These are phyloP conservation scores for Candida odintsovae DNA, from an alignment of 805 yeast species.

Conservation along the genomic window DNA sequence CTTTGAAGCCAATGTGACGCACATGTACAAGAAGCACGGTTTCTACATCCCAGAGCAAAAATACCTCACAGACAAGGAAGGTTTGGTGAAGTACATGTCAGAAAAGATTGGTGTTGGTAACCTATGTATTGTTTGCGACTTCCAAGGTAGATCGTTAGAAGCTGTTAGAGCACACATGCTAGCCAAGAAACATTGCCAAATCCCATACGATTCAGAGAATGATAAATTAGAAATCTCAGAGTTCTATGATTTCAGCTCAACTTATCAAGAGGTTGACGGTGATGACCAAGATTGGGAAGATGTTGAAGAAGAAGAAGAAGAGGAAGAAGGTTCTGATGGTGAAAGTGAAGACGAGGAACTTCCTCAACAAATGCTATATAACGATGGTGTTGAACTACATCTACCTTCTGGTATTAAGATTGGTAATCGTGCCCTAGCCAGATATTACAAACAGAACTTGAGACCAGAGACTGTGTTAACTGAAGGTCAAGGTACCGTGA, in stretches of 20 bases:
- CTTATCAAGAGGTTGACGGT: slow-evolving; percentile 42
- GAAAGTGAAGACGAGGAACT: slow-evolving; percentile 32
- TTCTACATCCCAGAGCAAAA: slow-evolving; percentile 81
- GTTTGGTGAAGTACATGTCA: slow-evolving; percentile 71
- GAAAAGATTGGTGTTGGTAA: slow-evolving; percentile 93
- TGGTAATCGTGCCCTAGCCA: slow-evolving; percentile 79
- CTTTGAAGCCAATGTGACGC: slow-evolving; percentile 51
- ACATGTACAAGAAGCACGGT: slow-evolving; percentile 78
- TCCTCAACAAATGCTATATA: slow-evolving; percentile 41
- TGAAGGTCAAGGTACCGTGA: slow-evolving; percentile 82
- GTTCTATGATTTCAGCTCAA: slow-evolving; percentile 80
- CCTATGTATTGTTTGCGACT: slow-evolving; percentile 77
- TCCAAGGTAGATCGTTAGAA: slow-evolving; percentile 78
- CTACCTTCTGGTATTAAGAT: slow-evolving; percentile 79
- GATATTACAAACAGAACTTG: slow-evolving; percentile 73
- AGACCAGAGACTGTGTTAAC: slow-evolving; percentile 49
- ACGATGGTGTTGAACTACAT: slow-evolving; percentile 64
- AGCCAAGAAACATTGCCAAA: slow-evolving; percentile 78
- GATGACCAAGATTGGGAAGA: slow-evolving; percentile 30
- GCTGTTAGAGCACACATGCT: slow-evolving; percentile 91
- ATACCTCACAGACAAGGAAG: slow-evolving; percentile 63
- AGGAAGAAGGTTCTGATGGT: slow-evolving; percentile 25
- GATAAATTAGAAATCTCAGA: slow-evolving; percentile 86
- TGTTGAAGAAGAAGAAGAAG: slow-evolving; percentile 33
- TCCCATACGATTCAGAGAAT: slow-evolving; percentile 82